Percentiles rank a stretch among this genome's conserved stretches.
phyloP scores from a whole-genome alignment of 257 asterid genomes.

The Mitragyna speciosa region DNA sequence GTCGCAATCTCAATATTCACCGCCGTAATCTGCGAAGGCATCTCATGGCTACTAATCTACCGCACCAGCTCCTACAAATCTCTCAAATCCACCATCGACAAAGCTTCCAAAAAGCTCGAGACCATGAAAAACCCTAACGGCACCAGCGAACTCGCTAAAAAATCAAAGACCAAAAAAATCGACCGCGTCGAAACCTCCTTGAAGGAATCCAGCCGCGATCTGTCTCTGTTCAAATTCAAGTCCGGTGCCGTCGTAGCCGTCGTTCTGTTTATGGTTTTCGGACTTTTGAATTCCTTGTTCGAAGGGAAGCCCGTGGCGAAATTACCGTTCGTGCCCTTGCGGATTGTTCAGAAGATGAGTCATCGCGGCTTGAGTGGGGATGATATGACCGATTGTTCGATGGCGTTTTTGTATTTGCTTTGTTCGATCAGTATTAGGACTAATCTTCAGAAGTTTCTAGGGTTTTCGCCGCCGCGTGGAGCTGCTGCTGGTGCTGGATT shows the following conservation, averaged over 20 bases:
- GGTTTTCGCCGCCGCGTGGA: conserved; percentile 96
- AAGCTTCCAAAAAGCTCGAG: conserved; percentile 94
- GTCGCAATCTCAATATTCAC: conserved; percentile 77
- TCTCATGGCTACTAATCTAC: conserved; percentile 92
- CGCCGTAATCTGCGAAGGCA: conserved; percentile 83
- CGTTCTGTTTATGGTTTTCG: conserved; percentile 84
- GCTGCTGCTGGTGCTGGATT: conserved; percentile 91
- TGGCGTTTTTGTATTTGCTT: conserved; percentile 84
- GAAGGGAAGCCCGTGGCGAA: conserved; percentile 90
- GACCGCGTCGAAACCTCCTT: conserved; percentile 84
- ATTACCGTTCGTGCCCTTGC: conserved; percentile 77
- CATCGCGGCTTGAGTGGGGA: conserved; percentile 87
- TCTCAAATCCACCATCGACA: conserved; percentile 89
- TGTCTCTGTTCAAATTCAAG: conserved; percentile 87
- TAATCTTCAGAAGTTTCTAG: conserved; percentile 88
- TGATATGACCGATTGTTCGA: conserved; percentile 97
- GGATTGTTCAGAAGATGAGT: conserved; percentile 94
- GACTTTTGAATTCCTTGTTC: conserved; percentile 70
- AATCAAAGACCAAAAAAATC: conserved; percentile 73
- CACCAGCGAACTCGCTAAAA: conserved; percentile 39
- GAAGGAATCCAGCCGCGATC: conserved; percentile 87
- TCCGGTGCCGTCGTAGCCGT: conserved; percentile 92
- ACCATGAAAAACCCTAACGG: conserved; percentile 68
- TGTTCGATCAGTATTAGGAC: conserved; percentile 95
- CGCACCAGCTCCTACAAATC: conserved; percentile 89